A percentile compares a stretch with the other conserved stretches of the same genome.
Evolutionary conservation across 495 filamentous ascomycete genomes (phyloP).

Genomic region (Aspergillus biplanus): DNA sequence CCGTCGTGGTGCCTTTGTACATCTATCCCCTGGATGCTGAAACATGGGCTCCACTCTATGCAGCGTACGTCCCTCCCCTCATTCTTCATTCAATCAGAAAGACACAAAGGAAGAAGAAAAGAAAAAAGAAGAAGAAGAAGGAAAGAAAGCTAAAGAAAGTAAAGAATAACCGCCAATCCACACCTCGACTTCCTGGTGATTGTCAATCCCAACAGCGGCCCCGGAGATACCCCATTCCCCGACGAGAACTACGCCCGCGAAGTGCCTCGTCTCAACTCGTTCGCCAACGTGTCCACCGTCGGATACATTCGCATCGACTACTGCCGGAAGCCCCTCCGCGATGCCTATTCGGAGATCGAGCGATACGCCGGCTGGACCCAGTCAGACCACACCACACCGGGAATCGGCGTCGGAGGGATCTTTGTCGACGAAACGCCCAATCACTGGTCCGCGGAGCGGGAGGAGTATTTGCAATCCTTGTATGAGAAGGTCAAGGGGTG

Average conservation of each 20-base stretch:
- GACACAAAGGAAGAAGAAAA: conserved; percentile 8
- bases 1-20: conserved; percentile 24
- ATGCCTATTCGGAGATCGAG: conserved; percentile 20
- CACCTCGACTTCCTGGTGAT: conserved; percentile 23
- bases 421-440: conserved; percentile 29
- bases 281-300: conserved; percentile 22
- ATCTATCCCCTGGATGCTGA: conserved; percentile 24
- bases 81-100: too few relatives aligned
- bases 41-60: conserved; percentile 26
- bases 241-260: conserved; percentile 23
- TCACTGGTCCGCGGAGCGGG: conserved; percentile 4
- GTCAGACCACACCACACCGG: too few relatives aligned
- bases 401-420: conserved; percentile 23
- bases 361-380: conserved; percentile 25
- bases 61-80: conserved; percentile 16
- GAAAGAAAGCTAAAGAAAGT: not conserved
- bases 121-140: not conserved
- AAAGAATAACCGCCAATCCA: conserved; percentile 20
- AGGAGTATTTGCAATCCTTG: conserved; percentile 13
- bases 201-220: conserved; percentile 28
- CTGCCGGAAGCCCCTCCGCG: conserved; percentile 21
- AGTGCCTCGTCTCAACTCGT: conserved; percentile 20
- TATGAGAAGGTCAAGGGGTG: conserved; percentile 9
- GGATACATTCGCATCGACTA: conserved; percentile 28
- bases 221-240: conserved; percentile 15